Base-by-base conservation (phyloP, 306 rosid genomes). In the Cucumis melo region DNA sequence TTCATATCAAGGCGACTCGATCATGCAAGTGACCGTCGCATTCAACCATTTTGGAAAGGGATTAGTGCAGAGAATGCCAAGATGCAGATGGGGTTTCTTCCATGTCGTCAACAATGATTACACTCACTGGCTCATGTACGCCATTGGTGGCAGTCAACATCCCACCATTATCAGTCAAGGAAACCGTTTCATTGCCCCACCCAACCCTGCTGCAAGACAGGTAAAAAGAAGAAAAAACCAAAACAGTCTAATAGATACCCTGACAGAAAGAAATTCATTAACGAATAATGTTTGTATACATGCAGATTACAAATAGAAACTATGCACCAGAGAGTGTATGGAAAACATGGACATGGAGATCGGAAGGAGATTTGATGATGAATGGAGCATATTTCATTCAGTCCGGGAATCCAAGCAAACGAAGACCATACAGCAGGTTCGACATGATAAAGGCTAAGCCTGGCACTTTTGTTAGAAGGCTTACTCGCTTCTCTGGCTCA, bases 151-250 rank as follows among this genome's bases (percentile, higher is more conserved):
- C 5, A 91, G 95, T 82, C 23, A 86, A 14, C 80, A 71, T 3
- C 98, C 98, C 5, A 89, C 95, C 2, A 91, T 93, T 65, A 80
- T 89, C 4, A 89, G 96, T 80, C 93, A 93, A 51, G 98, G 98
- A n/a, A 91, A 93, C 44, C 86, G 96, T 2, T 93, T 84, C 87
- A 87, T 87, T 0, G 96, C 95, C n/a, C 93, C 96, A 5, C 79
- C 81, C 2, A 81, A 91, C 56, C 21, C 2, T 1, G 85, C 86
- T 1, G 86, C 91, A 0, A 88, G 83, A 77, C 79, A 84, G 80
- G 83, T 84, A 12, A 46, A 46, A 46, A 8, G 9, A 42, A 41
- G 9, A 8, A 41, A 41, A 41, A 41, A 10, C 8, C 9, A 1
- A 41, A 8, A 7, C 29, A 27, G 36, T 32, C 5, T 32, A 32